A percentile compares a stretch with the other conserved stretches of the same genome.
phyloP scores from a whole-genome alignment of 2,329 filamentous ascomycete species.

The Pezicula rhizophila region DNA sequence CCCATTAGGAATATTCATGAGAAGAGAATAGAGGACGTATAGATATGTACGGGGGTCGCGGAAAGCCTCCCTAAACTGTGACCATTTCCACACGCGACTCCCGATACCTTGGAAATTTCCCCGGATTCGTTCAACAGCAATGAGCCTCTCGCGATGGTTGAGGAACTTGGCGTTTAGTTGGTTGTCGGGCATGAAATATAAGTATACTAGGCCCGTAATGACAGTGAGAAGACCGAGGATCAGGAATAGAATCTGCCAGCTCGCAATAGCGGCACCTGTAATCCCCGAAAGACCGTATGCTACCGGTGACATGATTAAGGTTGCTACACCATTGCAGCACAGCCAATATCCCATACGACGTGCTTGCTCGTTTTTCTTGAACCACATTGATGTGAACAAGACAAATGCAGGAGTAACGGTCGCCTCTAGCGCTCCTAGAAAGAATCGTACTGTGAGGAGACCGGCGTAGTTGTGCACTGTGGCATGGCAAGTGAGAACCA shows the following conservation, averaged over 20 bases:
- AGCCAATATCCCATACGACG: slow-evolving; percentile 44
- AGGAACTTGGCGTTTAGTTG: slow-evolving; percentile 8
- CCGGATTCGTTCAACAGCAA: slow-evolving; percentile 13
- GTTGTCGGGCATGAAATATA: slow-evolving; percentile 8
- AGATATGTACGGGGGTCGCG: slow-evolving; percentile 11
- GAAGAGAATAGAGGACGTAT: slow-evolving; percentile 7
- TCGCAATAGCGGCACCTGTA: slow-evolving; percentile 27
- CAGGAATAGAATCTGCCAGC: slow-evolving; percentile 38
- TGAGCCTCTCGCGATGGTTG: slow-evolving; percentile 7
- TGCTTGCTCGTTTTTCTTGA: slow-evolving; percentile 35
- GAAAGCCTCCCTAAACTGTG: slow-evolving; percentile 12
- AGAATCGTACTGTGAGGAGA: slow-evolving; percentile 43
- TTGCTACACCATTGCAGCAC: slow-evolving; percentile 29
- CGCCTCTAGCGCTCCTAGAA: slow-evolving; percentile 48
- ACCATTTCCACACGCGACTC: slow-evolving; percentile 10
- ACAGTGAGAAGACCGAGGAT: slow-evolving; percentile 21
- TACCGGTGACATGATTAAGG: slow-evolving; percentile 38
- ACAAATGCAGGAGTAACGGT: slow-evolving; percentile 52
- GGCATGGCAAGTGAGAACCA: slow-evolving; percentile 32
- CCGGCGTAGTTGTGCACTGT: slow-evolving; percentile 28
- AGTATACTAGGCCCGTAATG: neutral
- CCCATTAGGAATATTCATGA: slow-evolving; percentile 26
- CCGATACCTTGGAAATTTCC: slow-evolving; percentile 15
- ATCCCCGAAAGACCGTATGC: slow-evolving; percentile 43
- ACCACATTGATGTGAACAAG: slow-evolving; percentile 37